Evolutionary conservation across 2,329 filamentous ascomycete species (phyloP), one percentile per base, ranked within the genome.

Genomic region (Byssothecium circinans): DNA sequence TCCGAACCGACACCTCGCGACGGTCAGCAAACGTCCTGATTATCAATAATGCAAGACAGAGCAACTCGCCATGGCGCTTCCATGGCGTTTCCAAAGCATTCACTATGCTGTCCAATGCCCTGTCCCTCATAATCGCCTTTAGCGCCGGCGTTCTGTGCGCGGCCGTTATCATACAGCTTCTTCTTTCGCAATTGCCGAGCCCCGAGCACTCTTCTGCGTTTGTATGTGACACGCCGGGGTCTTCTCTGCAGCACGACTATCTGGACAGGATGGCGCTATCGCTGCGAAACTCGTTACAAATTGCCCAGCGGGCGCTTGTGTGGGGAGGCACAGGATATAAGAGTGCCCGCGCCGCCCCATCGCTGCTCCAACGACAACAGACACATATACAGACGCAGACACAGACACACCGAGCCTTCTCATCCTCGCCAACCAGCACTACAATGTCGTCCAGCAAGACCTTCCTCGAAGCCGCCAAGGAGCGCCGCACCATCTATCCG

Each of bases 401-500:
- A n/a, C n/a, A n/a, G n/a, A n/a, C n/a, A n/a, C n/a, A n/a, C n/a
- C n/a, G 38, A 42, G 23, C 45, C 20, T 58, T 59, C 42, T 62
- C 59, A 2, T 53, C 59, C 32, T 54, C 58, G 25, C 45, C 61
- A 36, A n/a, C n/a, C n/a, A n/a, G n/a, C n/a, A 41, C 64, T 51
- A 70, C 53, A 25, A 77, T 77, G 73, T 61, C 71, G 41, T 62
- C 62, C 58, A 39, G 44, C 45, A 71, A 70, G 62, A 33, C 76
- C 53, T 77, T 89, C 75, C 71, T 89, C 69, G 77, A 85, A 53
- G 80, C 83, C 66, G 70, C 87, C 77, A 81, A 83, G 76, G 70
- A 75, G 70, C 87, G 88, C 68, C 86, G 88, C 72, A 81, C 82
- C 67, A 74, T 80, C 78, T 90, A 91, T 76, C 71, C 77, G 43